Evolutionary conservation across 2,329 filamentous ascomycete genomes (phyloP), one percentile per base, ranked within the genome.

Genomic region (Botrytis galanthina): DNA sequence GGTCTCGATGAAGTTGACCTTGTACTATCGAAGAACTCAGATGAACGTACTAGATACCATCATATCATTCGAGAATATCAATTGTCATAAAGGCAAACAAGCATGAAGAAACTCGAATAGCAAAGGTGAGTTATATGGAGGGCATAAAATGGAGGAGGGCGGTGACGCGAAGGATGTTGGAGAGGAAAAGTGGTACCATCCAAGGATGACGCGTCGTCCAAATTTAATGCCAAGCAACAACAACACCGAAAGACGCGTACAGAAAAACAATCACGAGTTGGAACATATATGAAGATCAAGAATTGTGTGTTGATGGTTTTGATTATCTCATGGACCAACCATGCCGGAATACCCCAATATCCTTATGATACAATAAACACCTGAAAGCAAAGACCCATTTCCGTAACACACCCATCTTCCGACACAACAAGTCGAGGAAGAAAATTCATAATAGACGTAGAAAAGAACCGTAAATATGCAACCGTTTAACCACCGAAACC

Each of bases 401-500:
- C 78, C 77, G 76, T 75, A 74, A 67, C 75, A 74, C 74, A 76
- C 74, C 75, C 75, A 69, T 72, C 75, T 74, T 75, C 67, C 75
- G 71, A 68, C 73, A 70, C 62, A 44, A 68, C 62, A 71, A 72
- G 63, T 68, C 75, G 73, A 67, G 70, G 75, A 75, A 77, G 75
- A 75, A 76, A 77, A 76, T 78, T 79, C 77, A 72, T 78, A 79
- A 78, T 59, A 68, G 73, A 76, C 77, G 73, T 76, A 74, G 74
- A 74, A 74, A 75, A 73, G 73, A 74, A 75, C 39, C 73, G 70
- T 66, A 74, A 60, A 60, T 20, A 72, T 71, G 42, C 57, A 62
- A 75, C 73, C 63, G 74, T 70, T 62, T 85, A 91, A 86, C 89
- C 89, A 85, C 89, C 89, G 85, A 91, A 91, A 85, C 89, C 89